Evolutionary conservation across 352 stramenopile genomes (phyloP), one percentile per base, ranked within the genome.

Genomic region (Pythium oligandrum): DNA sequence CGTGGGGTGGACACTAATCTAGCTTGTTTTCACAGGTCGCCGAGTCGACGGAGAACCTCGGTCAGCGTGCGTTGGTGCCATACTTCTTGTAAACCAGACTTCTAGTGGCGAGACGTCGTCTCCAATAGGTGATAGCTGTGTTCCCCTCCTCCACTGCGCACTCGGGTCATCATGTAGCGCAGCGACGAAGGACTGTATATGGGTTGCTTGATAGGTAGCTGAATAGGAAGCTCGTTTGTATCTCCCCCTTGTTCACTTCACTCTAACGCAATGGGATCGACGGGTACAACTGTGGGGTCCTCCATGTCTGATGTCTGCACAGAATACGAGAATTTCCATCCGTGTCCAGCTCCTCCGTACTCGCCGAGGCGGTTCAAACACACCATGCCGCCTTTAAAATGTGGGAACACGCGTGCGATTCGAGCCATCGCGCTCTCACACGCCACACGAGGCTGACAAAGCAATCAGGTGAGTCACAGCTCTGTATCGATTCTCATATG

Each of bases 41-140:
- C 30, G 83, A 94, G 57, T 94, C 83, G 38, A 84, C 79, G 35
- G 81, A 94, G 59, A 81, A 78, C 52, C 81, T 88, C 32, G 73
- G 76, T 36, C 77, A 90, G 63, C 83, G 83, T 37, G 78, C 81
- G 42, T 55, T 86, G 48, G 83, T 94, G 63, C 83, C 83, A 45
- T 94, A 94, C 65, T 94, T 94, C 70, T 66, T 94, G 78, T 94
- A 92, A 71, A 66, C 31, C 31, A 26, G 44, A 6, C 6, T 11
- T n/a, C 12, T 56, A 48, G 40, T 26, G 17, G 17, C 17, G 17
- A 26, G 17, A 26, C 17, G 17, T 26, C 17, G 17, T 26, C 17
- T 26, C 17, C 3, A 57, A 57, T 65, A 65, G 58, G 52, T 66
- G 52, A 61, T 66, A 66, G 59, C 57, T 57, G 17, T 63, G 48